These are phyloP conservation scores for Trichoderma gamsii DNA, from an alignment of 495 filamentous ascomycete species.

Conservation along the genomic window DNA sequence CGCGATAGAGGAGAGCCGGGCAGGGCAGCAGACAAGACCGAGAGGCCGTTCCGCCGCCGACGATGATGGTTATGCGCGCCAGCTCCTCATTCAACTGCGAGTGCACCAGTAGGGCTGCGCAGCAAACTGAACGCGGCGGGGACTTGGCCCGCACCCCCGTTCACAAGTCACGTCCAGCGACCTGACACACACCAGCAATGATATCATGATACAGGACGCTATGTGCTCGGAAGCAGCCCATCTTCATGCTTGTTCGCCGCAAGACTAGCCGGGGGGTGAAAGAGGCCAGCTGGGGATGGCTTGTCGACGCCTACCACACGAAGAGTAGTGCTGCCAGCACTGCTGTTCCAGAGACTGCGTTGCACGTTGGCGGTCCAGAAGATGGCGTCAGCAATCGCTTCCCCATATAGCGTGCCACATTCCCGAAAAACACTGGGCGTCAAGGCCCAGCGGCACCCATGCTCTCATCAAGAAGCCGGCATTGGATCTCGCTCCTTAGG, in stretches of 20 bases:
- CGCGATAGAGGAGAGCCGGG: neutral
- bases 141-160: slow-evolving; percentile 11
- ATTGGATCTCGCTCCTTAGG: slow-evolving; percentile 6
- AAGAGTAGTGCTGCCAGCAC: neutral
- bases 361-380: slow-evolving; percentile 7
- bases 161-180: slow-evolving; percentile 7
- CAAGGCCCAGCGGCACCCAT: neutral
- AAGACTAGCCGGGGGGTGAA: slow-evolving; percentile 11
- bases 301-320: neutral
- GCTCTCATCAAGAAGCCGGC: neutral
- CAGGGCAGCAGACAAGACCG: too few relatives aligned
- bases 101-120: slow-evolving; percentile 1
- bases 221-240: slow-evolving; percentile 19
- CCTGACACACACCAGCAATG: slow-evolving; percentile 17
- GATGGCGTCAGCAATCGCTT: slow-evolving; percentile 13
- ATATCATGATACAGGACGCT: slow-evolving; percentile 24
- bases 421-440: slow-evolving; percentile 9
- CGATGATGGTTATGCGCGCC: slow-evolving; percentile 13
- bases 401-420: slow-evolving; percentile 14
- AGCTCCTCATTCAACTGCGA: slow-evolving; percentile 2
- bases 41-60: neutral
- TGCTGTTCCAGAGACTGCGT: neutral
- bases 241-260: slow-evolving; percentile 15
- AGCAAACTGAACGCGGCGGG: neutral
- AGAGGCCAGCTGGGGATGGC: neutral